Percentiles rank a stretch among this genome's conserved stretches.
Evolutionary conservation across 805 yeast species (phyloP).

Genomic region (Monosporozyma solicola): DNA sequence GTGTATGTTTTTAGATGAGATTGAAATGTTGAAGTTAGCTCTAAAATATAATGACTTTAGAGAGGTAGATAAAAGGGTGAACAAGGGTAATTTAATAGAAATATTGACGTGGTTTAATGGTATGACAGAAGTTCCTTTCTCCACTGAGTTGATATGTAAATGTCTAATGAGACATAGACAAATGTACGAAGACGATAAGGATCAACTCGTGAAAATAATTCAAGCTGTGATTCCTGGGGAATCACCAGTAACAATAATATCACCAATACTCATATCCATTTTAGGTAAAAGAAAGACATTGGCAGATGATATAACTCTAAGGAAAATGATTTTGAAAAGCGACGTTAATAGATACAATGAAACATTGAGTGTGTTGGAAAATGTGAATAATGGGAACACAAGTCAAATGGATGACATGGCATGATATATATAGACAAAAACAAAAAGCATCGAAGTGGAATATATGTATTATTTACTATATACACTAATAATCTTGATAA

Average conservation of each 20-base stretch:
- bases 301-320: slow-evolving; percentile 8
- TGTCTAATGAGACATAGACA: slow-evolving; percentile 15
- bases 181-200: not conserved
- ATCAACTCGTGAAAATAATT: slow-evolving; percentile 7
- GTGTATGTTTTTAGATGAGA: not conserved
- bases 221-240: slow-evolving; percentile 12
- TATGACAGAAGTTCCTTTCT: slow-evolving; percentile 4
- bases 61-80: slow-evolving; percentile 14
- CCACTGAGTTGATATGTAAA: slow-evolving; percentile 8
- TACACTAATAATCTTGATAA: not conserved
- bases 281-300: slow-evolving; percentile 7
- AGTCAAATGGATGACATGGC: not conserved
- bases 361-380: slow-evolving; percentile 1
- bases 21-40: not conserved
- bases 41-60: slow-evolving; percentile 19
- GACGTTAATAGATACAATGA: slow-evolving; percentile 11
- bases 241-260: slow-evolving; percentile 9
- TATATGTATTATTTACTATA: not conserved
- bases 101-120: slow-evolving; percentile 15
- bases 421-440: not conserved
- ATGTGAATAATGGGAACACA: not conserved
- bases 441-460: not conserved
- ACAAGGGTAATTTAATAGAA: slow-evolving; percentile 8
- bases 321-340: slow-evolving; percentile 18
- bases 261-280: slow-evolving; percentile 10